Percentiles rank a stretch among this genome's conserved stretches.
phyloP scores from a whole-genome alignment of 176 grass and related monocot genomes.

The Microstegium vimineum region DNA sequence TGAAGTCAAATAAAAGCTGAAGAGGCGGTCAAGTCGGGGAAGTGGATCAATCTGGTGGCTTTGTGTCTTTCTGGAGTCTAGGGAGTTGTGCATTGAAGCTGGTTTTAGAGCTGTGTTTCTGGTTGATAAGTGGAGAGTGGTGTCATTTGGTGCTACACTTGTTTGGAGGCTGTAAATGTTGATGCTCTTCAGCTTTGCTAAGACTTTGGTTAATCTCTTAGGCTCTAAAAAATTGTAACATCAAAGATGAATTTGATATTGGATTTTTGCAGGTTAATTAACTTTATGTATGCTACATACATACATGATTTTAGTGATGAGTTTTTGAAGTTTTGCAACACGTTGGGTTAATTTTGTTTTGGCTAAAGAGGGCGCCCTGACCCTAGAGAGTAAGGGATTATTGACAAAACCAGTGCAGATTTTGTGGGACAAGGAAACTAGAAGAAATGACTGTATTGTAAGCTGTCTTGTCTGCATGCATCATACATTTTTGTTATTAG shows the following conservation, averaged over 20 bases:
- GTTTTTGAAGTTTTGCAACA: not conserved
- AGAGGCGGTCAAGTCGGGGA: not conserved
- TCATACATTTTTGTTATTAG: not conserved
- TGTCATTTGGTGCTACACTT: too few species aligned
- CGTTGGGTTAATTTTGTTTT: not conserved
- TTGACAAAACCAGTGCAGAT: not conserved
- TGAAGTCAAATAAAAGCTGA: not conserved
- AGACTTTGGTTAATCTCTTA: too few species aligned
- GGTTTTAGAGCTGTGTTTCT: not conserved
- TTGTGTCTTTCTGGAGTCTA: not conserved
- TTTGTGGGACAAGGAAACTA: not conserved
- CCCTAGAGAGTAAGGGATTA: not conserved
- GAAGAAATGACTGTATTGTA: not conserved
- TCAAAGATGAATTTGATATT: not conserved
- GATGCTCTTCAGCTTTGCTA: too few species aligned
- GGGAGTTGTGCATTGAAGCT: not conserved
- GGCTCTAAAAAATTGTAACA: not conserved
- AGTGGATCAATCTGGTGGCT: not conserved
- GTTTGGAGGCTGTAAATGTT: too few species aligned
- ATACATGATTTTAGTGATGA: not conserved
- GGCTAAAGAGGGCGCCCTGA: not conserved
- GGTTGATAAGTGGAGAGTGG: too few species aligned
- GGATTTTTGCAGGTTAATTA: not conserved
- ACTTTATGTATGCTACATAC: not conserved
- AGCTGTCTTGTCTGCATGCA: not conserved